Evolutionary conservation across 371 early-diverging fungal genomes (phyloP).

Genomic region (Rhizomucor pusillus): DNA sequence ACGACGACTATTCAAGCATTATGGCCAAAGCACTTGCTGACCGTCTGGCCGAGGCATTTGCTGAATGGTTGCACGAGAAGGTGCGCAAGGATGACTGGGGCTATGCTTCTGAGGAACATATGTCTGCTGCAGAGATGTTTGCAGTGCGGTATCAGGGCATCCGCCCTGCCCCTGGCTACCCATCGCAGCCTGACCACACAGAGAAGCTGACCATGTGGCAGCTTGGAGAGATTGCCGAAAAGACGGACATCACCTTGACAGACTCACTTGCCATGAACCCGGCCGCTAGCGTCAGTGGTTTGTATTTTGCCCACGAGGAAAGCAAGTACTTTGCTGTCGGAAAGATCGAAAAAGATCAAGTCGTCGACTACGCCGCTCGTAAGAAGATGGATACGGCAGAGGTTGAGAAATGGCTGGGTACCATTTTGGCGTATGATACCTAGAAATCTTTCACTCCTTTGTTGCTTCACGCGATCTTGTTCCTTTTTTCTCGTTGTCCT

Average conservation of each 20-base stretch:
- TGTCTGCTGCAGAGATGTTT: slow-evolving; percentile 77
- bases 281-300: slow-evolving; percentile 82
- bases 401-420: slow-evolving; percentile 84
- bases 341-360: slow-evolving; percentile 87
- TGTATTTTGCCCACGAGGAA: slow-evolving; percentile 73
- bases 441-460: no score
- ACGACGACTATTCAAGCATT: slow-evolving; percentile 87
- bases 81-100: slow-evolving; percentile 87
- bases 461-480: no score
- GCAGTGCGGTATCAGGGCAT: slow-evolving; percentile 91
- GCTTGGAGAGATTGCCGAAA: slow-evolving; percentile 67
- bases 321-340: slow-evolving; percentile 92
- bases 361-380: slow-evolving; percentile 74
- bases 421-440: slow-evolving; percentile 79
- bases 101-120: slow-evolving; percentile 73
- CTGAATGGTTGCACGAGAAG: slow-evolving; percentile 84
- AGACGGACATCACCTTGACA: slow-evolving; percentile 82
- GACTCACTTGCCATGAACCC: slow-evolving; percentile 92
- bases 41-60: slow-evolving; percentile 89
- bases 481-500: no score
- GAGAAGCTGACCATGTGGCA: slow-evolving; percentile 93
- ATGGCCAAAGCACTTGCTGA: slow-evolving; percentile 94
- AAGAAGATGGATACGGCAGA: slow-evolving; percentile 67
- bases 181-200: slow-evolving; percentile 87
- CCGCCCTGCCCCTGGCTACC: slow-evolving; percentile 91